Conservation (phyloP, 1,139 yeast species). For the Yamadazyma buinensis region DNA sequence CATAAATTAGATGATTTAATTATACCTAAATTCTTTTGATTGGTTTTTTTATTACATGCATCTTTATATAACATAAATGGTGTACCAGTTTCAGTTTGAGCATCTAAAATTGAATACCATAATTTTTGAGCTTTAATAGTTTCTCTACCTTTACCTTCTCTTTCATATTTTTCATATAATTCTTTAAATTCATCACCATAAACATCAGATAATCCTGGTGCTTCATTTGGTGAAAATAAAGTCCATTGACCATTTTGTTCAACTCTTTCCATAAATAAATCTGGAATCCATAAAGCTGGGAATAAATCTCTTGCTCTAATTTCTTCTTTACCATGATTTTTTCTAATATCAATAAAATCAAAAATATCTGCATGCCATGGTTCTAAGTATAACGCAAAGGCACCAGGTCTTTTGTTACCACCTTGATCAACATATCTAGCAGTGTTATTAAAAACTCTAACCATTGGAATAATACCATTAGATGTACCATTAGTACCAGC, state of each 20-base stretch:
- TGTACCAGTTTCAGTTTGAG: constrained; percentile 91
- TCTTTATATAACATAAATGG: constrained; percentile 92
- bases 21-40: constrained; percentile 83
- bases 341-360: constrained; percentile 79
- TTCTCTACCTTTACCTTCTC: constrained; percentile 65
- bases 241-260: constrained; percentile 79
- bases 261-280: constrained; percentile 85
- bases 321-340: constrained; percentile 91
- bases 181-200: constrained; percentile 79
- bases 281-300: constrained; percentile 91
- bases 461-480: constrained; percentile 86
- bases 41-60: constrained; percentile 77
- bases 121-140: constrained; percentile 81
- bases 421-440: constrained; percentile 94
- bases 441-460: constrained; percentile 84
- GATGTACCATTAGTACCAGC: constrained; percentile 90
- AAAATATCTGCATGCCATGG: constrained; percentile 92
- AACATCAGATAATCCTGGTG: constrained; percentile 75
- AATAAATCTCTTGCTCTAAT: constrained; percentile 85
- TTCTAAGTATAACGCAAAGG: constrained; percentile 82
- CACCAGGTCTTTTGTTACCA: constrained; percentile 93
- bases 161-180: constrained; percentile 69
- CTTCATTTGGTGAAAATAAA: constrained; percentile 83
- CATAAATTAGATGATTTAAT: constrained; percentile 88
- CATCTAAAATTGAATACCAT: constrained; percentile 83